Conservation (phyloP, 495 filamentous ascomycete genomes). For the Aspergillus baeticus region DNA sequence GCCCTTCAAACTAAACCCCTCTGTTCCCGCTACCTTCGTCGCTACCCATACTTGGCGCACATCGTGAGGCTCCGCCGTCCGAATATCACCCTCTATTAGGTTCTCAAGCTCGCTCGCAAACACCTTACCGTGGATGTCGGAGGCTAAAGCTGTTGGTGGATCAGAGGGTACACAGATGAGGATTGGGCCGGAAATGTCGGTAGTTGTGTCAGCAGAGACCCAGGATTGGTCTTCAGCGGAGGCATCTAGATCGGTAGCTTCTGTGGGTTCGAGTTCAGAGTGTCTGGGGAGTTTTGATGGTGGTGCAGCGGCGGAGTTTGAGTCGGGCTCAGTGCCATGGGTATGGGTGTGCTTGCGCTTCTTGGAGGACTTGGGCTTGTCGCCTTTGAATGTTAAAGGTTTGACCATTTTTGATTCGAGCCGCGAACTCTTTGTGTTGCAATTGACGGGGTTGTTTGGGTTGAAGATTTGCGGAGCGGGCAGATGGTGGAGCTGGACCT, state of each 20-base stretch:
- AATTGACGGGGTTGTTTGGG: neutral
- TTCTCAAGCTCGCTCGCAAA: slow-evolving; percentile 80
- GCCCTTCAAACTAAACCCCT: slow-evolving; percentile 79
- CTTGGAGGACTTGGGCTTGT: slow-evolving; percentile 65
- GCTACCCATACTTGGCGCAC: slow-evolving; percentile 95
- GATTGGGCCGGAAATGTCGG: slow-evolving; percentile 81
- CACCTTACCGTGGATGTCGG: slow-evolving; percentile 80
- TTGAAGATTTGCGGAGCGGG: neutral
- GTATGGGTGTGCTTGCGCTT: slow-evolving; percentile 69
- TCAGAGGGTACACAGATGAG: slow-evolving; percentile 74
- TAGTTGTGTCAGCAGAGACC: slow-evolving; percentile 76
- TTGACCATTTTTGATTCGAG: slow-evolving; percentile 61
- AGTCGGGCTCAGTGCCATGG: slow-evolving; percentile 21
- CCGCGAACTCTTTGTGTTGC: slow-evolving; percentile 3
- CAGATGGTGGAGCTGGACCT: neutral
- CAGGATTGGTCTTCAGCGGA: slow-evolving; percentile 74
- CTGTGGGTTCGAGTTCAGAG: slow-evolving; percentile 22
- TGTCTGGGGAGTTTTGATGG: slow-evolving; percentile 39
- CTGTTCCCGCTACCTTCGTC: slow-evolving; percentile 78
- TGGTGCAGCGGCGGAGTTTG: slow-evolving; percentile 24
- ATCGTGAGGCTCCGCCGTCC: slow-evolving; percentile 87
- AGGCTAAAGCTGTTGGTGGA: slow-evolving; percentile 69
- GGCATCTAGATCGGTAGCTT: slow-evolving; percentile 21
- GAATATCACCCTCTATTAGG: slow-evolving; percentile 72
- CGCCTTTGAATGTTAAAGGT: slow-evolving; percentile 90